phyloP scores from a whole-genome alignment of 805 yeast species.

The Cyberlindnera euphorbiiphila region DNA sequence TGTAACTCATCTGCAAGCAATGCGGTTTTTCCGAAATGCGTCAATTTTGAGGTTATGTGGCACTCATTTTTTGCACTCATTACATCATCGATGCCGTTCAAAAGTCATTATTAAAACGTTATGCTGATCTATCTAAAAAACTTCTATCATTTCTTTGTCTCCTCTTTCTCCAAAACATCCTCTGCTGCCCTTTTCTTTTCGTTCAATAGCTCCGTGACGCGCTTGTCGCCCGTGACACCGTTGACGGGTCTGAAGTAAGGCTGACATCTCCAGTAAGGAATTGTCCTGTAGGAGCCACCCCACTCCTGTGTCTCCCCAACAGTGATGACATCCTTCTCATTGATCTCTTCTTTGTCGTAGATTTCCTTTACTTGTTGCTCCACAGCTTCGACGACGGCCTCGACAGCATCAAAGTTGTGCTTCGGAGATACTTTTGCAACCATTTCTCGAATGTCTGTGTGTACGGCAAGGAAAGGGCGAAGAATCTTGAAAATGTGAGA shows the following conservation, averaged over 20 bases:
- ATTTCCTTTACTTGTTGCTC: conserved; percentile 63
- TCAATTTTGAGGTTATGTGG: too few species aligned
- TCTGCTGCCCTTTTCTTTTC: conserved; percentile 26
- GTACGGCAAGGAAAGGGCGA: conserved; percentile 72
- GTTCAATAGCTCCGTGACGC: conserved; percentile 30
- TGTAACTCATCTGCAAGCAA: too few species aligned
- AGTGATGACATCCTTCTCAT: conserved; percentile 49
- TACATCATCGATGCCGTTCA: too few species aligned
- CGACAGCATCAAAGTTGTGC: conserved; percentile 45
- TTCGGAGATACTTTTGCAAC: conserved; percentile 53
- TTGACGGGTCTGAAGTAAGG: conserved; percentile 90
- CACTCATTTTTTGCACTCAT: too few species aligned
- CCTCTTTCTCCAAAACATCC: conserved; percentile 17
- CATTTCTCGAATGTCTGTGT: conserved; percentile 72
- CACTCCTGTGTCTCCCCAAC: conserved; percentile 56
- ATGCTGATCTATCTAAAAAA: neutral
- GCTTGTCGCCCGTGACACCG: conserved; percentile 58
- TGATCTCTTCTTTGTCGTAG: conserved; percentile 47
- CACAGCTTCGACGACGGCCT: conserved; percentile 55
- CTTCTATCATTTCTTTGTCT: conserved; percentile 13
- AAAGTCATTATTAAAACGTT: too few species aligned
- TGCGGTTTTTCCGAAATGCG: too few species aligned
- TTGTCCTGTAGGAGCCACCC: conserved; percentile 77
- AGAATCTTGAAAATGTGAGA: conserved; percentile 87
- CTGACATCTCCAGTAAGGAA: conserved; percentile 96